Conservation (phyloP, 306 rosid genomes). For the Luffa acutangula region DNA sequence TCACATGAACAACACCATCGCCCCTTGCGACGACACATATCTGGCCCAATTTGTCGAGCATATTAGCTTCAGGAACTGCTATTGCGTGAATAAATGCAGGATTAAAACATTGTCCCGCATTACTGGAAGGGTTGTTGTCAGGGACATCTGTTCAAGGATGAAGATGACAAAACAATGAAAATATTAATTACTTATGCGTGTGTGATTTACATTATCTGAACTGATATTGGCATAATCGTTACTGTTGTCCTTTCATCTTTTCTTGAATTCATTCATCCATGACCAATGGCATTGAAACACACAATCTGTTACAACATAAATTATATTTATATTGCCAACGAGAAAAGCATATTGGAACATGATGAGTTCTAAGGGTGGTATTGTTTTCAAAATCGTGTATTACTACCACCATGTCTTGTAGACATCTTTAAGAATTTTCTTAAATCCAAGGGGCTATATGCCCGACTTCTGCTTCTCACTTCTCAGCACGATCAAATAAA, state of each 20-base stretch:
- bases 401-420: background rate
- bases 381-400: background rate
- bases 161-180: background rate
- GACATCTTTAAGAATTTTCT: background rate
- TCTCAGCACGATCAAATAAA: background rate
- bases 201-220: background rate
- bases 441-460: background rate
- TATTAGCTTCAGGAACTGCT: slow-evolving; percentile 72
- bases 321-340: background rate
- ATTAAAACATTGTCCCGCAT: slow-evolving; percentile 56
- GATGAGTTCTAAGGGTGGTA: background rate
- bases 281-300: background rate
- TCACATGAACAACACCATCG: slow-evolving; percentile 62
- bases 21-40: slow-evolving; percentile 82
- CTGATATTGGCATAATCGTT: background rate
- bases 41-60: slow-evolving; percentile 58
- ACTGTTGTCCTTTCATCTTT: background rate
- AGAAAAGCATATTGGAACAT: background rate
- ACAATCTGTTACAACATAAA: background rate
- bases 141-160: slow-evolving; percentile 37
- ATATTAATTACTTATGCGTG: background rate
- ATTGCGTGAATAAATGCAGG: slow-evolving; percentile 83
- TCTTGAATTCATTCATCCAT: background rate
- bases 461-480: background rate
- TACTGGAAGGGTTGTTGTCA: slow-evolving; percentile 24